Evolutionary conservation across 176 grass and related monocot species (phyloP).

Genomic region (Dendrocalamus sinicus): DNA sequence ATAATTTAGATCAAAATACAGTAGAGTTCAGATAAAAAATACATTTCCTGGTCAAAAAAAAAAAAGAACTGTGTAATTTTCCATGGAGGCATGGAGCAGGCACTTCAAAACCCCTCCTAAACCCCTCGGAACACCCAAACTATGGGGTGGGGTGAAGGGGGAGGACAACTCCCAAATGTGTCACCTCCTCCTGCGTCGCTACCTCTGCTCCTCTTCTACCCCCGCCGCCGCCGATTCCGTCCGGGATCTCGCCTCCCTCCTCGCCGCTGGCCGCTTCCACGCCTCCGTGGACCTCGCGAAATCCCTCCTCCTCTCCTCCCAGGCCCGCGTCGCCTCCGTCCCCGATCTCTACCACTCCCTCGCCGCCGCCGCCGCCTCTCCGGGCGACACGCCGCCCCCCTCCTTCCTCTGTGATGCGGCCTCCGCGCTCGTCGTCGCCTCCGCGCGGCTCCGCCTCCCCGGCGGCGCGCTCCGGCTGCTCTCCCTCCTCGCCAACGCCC

Average conservation of each 20-base stretch:
- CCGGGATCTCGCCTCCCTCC: slow-evolving; percentile 21
- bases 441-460: slow-evolving; percentile 45
- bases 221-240: not conserved
- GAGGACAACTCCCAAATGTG: slow-evolving; percentile 1
- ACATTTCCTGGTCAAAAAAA: too few species aligned
- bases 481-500: slow-evolving; percentile 41
- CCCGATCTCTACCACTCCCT: slow-evolving; percentile 51
- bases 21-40: too few species aligned
- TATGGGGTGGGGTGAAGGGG: not conserved
- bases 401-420: slow-evolving; percentile 49
- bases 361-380: not conserved
- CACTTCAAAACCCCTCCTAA: not conserved
- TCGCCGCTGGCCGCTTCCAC: slow-evolving; percentile 39
- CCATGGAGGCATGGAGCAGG: not conserved
- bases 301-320: slow-evolving; percentile 36
- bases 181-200: not conserved
- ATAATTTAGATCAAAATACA: too few species aligned
- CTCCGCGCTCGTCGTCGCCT: slow-evolving; percentile 43
- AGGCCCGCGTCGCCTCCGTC: slow-evolving; percentile 24
- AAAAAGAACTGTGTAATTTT: too few species aligned
- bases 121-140: not conserved
- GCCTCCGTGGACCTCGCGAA: slow-evolving; percentile 38
- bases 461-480: slow-evolving; percentile 54
- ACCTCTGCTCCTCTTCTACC: not conserved
- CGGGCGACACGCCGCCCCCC: not conserved